Evolutionary conservation across 1,284 basidiomycete genomes (phyloP), one percentile per base, ranked within the genome.

Genomic region (Cutaneotrichosporon sp.): DNA sequence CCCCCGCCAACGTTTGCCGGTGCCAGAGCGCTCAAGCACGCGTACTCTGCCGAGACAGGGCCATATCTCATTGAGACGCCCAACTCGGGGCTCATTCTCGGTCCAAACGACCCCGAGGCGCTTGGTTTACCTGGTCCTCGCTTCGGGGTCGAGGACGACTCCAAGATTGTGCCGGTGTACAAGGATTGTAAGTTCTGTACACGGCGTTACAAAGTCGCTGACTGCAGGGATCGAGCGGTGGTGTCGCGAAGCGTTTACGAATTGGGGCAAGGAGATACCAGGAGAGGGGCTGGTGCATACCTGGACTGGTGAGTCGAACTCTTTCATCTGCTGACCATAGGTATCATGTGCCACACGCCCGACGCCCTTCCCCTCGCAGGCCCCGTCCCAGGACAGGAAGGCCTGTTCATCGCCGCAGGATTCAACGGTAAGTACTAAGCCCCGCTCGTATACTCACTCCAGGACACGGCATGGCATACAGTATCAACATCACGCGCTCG

Each of bases 61-160:
- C 59, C 63, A 8, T 67, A 67, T 35, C 58, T 65, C 36, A 63
- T 67, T 33, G 49, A 53, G 21, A 67, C 65, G 1, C 57, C 61
- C 20, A 36, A 61, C 33, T 46, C 57, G 2, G 63, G 65, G 12
- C 26, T 67, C 14, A 58, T 67, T 1, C 42, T 63, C 21, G 64
- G 64, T 8, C 47, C 63, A 10, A 30, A 30, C 10, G 26, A 30
- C 10, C 26, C 26, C 5, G 26, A 30, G 26, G 26, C 26, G 10
- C 26, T 30, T 5, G 26, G 26, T 34, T 41, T 45, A 58, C 18
- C 39, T 58, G 14, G 36, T 5, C 36, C 36, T 5, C 36, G 36
- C 14, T 60, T 51, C 21, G 49, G 49, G 20, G 47, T 53, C 18
- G 53, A 59, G 15, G 55, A 62, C 45, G 61, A 63, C 48, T 44